These are phyloP conservation scores for Davidsoniella australis DNA, from an alignment of 2,329 filamentous ascomycete species.

Conservation along the genomic window DNA sequence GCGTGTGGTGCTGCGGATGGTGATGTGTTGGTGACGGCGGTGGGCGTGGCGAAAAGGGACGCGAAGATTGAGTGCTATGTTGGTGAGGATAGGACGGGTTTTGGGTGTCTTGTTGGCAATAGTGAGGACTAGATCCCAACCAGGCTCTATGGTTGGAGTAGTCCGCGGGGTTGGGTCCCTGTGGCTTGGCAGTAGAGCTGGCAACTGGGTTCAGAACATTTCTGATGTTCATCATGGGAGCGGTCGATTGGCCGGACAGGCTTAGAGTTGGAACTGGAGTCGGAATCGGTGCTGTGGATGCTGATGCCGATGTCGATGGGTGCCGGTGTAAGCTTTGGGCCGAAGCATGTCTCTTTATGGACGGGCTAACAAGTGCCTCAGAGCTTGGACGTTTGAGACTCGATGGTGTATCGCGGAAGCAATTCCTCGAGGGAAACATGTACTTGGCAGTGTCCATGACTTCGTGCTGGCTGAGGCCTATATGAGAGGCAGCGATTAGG, in stretches of 20 bases:
- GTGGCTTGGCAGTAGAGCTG: background rate
- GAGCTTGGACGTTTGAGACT: background rate
- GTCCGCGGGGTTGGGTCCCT: no score
- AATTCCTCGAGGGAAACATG: background rate
- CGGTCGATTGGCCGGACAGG: no score
- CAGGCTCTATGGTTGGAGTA: no score
- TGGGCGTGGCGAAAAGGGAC: no score
- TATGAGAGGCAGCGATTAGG: background rate
- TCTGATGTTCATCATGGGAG: background rate
- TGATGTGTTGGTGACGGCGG: background rate
- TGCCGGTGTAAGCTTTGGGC: background rate
- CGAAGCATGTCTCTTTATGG: slow-evolving; percentile 1
- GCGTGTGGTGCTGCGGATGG: background rate
- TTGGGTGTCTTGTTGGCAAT: no score
- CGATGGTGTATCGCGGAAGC: background rate
- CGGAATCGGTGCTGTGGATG: background rate
- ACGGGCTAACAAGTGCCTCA: background rate
- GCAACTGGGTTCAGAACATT: background rate
- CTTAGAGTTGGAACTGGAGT: background rate
- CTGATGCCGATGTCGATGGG: background rate
- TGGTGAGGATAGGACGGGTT: no score
- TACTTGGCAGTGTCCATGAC: background rate
- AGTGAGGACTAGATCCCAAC: no score
- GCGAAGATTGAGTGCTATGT: no score
- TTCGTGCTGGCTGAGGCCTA: background rate